These are phyloP conservation scores for Zygosaccharomyces pseudobailii DNA, from an alignment of 1,139 yeast species.

Conservation along the genomic window DNA sequence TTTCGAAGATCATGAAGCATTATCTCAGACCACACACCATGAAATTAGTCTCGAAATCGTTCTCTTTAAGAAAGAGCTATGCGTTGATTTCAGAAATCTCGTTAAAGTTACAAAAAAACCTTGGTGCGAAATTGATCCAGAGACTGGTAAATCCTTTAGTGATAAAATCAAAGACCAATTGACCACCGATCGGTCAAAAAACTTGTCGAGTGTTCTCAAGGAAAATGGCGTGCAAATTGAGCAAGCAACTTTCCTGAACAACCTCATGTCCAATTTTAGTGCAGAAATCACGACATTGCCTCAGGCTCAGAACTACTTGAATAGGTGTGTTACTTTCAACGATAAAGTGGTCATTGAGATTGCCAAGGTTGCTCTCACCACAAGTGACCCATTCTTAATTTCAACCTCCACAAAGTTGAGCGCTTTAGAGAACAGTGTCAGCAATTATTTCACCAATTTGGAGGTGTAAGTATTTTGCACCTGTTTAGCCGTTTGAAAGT, in stretches of 20 bases:
- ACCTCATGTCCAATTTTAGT: slow-evolving; percentile 22
- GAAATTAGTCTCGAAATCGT: slow-evolving; percentile 27
- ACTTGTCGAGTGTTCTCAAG: slow-evolving; percentile 20
- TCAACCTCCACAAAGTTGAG: slow-evolving; percentile 41
- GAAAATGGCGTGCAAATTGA: slow-evolving; percentile 28
- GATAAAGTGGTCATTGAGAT: slow-evolving; percentile 39
- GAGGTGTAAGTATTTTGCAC: slow-evolving; percentile 4
- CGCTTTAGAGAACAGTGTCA: slow-evolving; percentile 34
- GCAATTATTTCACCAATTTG: slow-evolving; percentile 35
- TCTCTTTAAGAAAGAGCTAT: slow-evolving; percentile 27
- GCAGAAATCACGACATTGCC: slow-evolving; percentile 28
- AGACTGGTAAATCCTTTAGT: slow-evolving; percentile 32
- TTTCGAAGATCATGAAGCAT: slow-evolving; percentile 19
- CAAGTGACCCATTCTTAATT: slow-evolving; percentile 45
- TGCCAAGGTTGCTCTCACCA: slow-evolving; percentile 38
- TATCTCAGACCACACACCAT: slow-evolving; percentile 26
- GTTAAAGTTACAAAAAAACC: slow-evolving; percentile 34
- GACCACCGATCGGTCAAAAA: slow-evolving; percentile 22
- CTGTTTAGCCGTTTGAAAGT: slow-evolving; percentile 8
- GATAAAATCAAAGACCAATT: slow-evolving; percentile 29
- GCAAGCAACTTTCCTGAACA: slow-evolving; percentile 27
- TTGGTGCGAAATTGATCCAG: slow-evolving; percentile 33
- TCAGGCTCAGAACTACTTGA: slow-evolving; percentile 35
- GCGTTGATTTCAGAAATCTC: slow-evolving; percentile 30
- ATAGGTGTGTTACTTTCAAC: slow-evolving; percentile 38